phyloP scores from a whole-genome alignment of 2,329 filamentous ascomycete genomes.

The Trichophyton simii region DNA sequence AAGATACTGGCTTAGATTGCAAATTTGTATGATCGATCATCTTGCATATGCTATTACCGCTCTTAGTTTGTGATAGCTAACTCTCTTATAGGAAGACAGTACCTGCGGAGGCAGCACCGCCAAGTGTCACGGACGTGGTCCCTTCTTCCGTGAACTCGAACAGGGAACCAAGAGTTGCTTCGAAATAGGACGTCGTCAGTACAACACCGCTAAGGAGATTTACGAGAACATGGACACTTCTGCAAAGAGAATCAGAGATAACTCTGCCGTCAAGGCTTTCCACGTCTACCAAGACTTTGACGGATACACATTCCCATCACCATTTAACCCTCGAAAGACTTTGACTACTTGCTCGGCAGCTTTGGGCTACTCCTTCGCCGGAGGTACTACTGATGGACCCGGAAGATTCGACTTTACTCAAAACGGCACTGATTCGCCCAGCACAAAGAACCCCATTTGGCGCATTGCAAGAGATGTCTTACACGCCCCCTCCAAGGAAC shows the following conservation, averaged over 20 bases:
- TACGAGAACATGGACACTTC: slow-evolving; percentile 43
- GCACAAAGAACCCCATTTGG: slow-evolving; percentile 66
- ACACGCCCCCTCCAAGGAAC: slow-evolving; percentile 55
- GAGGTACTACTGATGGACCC: slow-evolving; percentile 81
- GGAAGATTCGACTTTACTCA: slow-evolving; percentile 91
- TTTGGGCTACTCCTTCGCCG: slow-evolving; percentile 83
- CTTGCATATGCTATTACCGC: not conserved
- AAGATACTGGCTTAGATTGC: slow-evolving; percentile 53
- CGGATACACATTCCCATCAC: slow-evolving; percentile 57
- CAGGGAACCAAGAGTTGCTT: slow-evolving; percentile 38
- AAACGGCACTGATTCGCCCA: slow-evolving; percentile 59
- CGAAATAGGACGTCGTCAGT: slow-evolving; percentile 38
- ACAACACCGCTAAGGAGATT: slow-evolving; percentile 34
- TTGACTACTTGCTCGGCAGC: slow-evolving; percentile 70
- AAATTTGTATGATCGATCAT: slow-evolving; percentile 20
- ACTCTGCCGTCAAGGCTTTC: slow-evolving; percentile 61
- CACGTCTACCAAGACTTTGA: slow-evolving; percentile 79
- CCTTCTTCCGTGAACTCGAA: slow-evolving; percentile 33
- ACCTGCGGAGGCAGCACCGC: slow-evolving; percentile 50
- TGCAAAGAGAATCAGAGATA: slow-evolving; percentile 37
- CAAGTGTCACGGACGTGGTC: slow-evolving; percentile 35
- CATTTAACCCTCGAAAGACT: slow-evolving; percentile 47
- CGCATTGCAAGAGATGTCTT: slow-evolving; percentile 58
- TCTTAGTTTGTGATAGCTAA: not conserved
- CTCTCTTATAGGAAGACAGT: slow-evolving; percentile 50